These are phyloP conservation scores for Phaeolepiota aurea DNA, from an alignment of 768 basidiomycete species.

Conservation along the genomic window DNA sequence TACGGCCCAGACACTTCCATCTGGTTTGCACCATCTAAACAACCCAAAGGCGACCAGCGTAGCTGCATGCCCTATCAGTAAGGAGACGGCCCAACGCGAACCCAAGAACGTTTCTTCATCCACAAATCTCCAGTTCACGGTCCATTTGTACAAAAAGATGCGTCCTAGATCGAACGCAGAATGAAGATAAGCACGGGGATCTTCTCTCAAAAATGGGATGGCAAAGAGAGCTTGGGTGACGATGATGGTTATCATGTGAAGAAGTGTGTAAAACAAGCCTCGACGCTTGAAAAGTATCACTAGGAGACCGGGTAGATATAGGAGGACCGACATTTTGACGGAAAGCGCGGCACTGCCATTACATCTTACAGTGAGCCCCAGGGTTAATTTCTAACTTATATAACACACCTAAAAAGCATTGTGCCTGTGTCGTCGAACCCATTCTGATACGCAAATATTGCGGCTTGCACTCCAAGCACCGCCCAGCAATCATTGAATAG, in stretches of 20 bases:
- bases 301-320: conserved; percentile 85
- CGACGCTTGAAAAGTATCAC: conserved; percentile 72
- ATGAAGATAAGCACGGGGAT: conserved; percentile 56
- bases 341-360: conserved; percentile 65
- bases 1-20: conserved; percentile 58
- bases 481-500: conserved; percentile 96
- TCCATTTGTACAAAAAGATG: conserved; percentile 92
- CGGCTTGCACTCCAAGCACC: conserved; percentile 52
- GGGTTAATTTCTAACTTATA: background rate
- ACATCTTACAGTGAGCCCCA: too few relatives aligned
- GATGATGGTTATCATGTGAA: conserved; percentile 39
- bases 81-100: conserved; percentile 42
- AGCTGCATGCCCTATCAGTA: conserved; percentile 61
- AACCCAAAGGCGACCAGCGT: conserved; percentile 59
- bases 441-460: conserved; percentile 57
- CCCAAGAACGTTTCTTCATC: conserved; percentile 71
- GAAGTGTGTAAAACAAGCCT: conserved; percentile 45
- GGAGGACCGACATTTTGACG: conserved; percentile 89
- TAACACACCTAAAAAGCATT: conserved; percentile 63
- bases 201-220: conserved; percentile 56
- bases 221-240: conserved; percentile 57
- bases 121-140: conserved; percentile 94
- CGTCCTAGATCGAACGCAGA: conserved; percentile 84
- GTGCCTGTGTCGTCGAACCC: conserved; percentile 55
- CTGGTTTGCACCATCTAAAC: conserved; percentile 65